Conservation (phyloP, 106 monocot genomes). For the Platanthera guangdongensis region DNA sequence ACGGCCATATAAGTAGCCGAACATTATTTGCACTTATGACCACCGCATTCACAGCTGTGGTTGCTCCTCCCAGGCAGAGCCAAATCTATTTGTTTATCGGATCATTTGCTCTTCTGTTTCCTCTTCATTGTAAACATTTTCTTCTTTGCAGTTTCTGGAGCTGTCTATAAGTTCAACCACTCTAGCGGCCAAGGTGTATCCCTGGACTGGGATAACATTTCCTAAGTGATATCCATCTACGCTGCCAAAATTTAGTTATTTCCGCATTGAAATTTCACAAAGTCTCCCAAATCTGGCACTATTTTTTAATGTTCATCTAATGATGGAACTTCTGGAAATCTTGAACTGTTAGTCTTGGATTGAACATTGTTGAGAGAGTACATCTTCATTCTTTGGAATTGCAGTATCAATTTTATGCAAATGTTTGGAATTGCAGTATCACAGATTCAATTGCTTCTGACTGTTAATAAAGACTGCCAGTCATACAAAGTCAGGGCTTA, state of each 20-base stretch:
- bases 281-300: background rate
- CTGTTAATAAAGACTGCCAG: too few relatives aligned
- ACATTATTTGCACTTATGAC: too few relatives aligned
- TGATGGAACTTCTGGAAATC: background rate
- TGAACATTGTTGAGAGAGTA: background rate
- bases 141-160: constrained; percentile 50
- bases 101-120: background rate
- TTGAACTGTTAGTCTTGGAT: background rate
- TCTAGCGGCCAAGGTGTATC: constrained; percentile 83
- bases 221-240: constrained; percentile 13
- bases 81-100: background rate
- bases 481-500: too few relatives aligned
- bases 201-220: constrained; percentile 61
- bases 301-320: background rate
- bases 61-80: too few relatives aligned
- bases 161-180: constrained; percentile 77
- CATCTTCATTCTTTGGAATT: background rate
- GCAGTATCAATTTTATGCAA: background rate
- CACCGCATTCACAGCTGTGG: too few relatives aligned
- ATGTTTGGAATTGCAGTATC: background rate
- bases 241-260: background rate
- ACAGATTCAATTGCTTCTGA: too few relatives aligned
- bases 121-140: background rate
- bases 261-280: background rate
- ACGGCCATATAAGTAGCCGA: too few relatives aligned